These are phyloP conservation scores for Penicillium arizonense DNA, from an alignment of 495 filamentous ascomycete species.

Conservation along the genomic window DNA sequence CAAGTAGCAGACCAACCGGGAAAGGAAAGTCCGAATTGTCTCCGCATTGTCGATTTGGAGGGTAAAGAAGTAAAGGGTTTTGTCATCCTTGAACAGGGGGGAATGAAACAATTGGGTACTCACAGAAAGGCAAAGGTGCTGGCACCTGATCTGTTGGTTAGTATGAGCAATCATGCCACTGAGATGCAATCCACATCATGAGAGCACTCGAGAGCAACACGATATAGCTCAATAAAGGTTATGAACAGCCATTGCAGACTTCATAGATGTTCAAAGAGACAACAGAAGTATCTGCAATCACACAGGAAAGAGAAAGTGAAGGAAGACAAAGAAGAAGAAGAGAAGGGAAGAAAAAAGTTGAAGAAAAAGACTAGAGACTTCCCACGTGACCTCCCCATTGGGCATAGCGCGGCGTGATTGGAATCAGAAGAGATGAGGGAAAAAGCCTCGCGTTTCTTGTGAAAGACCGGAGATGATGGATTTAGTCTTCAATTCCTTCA, in stretches of 20 bases:
- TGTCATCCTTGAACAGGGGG: conserved; percentile 75
- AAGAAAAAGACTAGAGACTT: conserved; percentile 31
- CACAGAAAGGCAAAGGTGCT: conserved; percentile 20
- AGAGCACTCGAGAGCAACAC: background rate
- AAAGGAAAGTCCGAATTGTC: conserved; percentile 65
- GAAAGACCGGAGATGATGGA: conserved; percentile 1
- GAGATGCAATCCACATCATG: conserved; percentile 3
- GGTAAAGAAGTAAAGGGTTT: conserved; percentile 84
- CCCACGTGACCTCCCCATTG: conserved; percentile 24
- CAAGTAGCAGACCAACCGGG: conserved; percentile 87
- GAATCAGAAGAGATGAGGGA: conserved; percentile 10
- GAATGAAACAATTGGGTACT: conserved; percentile 16
- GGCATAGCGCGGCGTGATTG: conserved; percentile 32
- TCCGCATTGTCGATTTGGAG: conserved; percentile 96
- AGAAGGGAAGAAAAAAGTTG: conserved; percentile 21
- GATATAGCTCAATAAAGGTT: background rate
- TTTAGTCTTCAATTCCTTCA: background rate
- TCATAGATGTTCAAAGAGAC: background rate
- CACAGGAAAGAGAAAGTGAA: conserved; percentile 3
- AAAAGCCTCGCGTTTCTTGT: conserved; percentile 6
- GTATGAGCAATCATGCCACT: conserved; percentile 10
- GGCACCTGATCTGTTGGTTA: conserved; percentile 21
- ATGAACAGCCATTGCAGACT: background rate
- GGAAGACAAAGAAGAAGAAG: conserved; percentile 12
- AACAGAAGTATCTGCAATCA: background rate